Base-by-base conservation (phyloP, 306 rosid species). In the Gynostemma pentaphyllum region DNA sequence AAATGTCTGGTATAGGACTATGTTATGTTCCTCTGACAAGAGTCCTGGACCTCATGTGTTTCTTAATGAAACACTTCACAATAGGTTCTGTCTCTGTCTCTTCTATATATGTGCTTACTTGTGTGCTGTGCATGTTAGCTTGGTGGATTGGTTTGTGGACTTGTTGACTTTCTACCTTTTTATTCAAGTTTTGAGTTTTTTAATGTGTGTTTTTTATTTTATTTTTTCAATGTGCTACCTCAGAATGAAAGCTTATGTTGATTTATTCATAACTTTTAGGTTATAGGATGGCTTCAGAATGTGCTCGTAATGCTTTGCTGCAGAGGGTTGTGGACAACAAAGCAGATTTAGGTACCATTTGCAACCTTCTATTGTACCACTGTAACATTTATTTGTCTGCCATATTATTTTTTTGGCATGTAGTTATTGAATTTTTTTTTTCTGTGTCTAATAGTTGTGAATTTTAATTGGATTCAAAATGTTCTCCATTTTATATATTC, bases 221-320 rank as follows among this genome's bases (percentile, higher is more conserved):
- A 18, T 42, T 59, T 42, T 40, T 44, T 9, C 1, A 5, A n/a
- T 34, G 24, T 62, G 13, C 55, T 49, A 19, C 59, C 15, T 22
- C 22, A 26, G 14, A 5, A 34, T 11, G 14, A 18, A 32, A 47
- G 22, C 22, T 34, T 49, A 41, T 60, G 34, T 48, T 37, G 18
- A 22, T 34, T 48, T 28, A 2, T 68, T 74, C 19, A 9, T 40
- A 52, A 15, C 61, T 24, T 24, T 27, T 70, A 94, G 99, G 99
- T 76, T 92, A 79, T 70, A 89, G 94, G 47, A 92, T 92, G 99
- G 99, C 97, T 14, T 85, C 85, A 28, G 97, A 86, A 77, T 94
- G 95, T 74, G 94, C 97, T 18, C 87, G 86, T 23, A 48, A 81
- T 81, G 88, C 89, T 37, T 70, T 94, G 83, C 78, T 86, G 73